phyloP scores from a whole-genome alignment of 2,329 filamentous ascomycete genomes.

The Arachnopeziza araneosa region DNA sequence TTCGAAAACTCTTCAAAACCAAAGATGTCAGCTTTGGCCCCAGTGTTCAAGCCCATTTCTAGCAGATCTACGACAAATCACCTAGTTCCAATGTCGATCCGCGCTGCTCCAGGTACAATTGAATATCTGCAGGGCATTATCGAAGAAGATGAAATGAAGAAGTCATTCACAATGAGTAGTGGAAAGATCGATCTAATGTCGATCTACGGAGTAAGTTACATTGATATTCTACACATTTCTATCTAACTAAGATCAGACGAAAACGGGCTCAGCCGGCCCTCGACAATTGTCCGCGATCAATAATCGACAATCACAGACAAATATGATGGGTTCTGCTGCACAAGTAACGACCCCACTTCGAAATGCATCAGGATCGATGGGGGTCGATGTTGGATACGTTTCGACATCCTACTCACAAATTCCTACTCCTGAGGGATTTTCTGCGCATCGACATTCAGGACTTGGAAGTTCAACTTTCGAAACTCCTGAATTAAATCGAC shows the following conservation, averaged over 20 bases:
- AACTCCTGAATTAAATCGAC: too few relatives aligned
- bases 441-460: too few relatives aligned
- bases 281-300: too few relatives aligned
- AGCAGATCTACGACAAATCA: neutral
- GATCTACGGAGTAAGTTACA: neutral
- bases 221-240: neutral
- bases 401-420: too few relatives aligned
- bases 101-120: neutral
- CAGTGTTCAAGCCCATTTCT: neutral
- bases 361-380: too few relatives aligned
- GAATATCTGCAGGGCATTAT: neutral
- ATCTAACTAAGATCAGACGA: neutral
- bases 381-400: too few relatives aligned
- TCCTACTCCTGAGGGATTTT: too few relatives aligned
- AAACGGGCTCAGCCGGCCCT: neutral
- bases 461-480: too few relatives aligned
- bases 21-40: neutral
- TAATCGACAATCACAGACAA: too few relatives aligned
- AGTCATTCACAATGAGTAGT: neutral
- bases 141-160: neutral
- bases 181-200: neutral
- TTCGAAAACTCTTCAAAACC: neutral
- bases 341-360: too few relatives aligned
- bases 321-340: too few relatives aligned
- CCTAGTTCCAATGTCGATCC: neutral